These are phyloP conservation scores for Nothomitra cinnamomea DNA, from an alignment of 2,329 filamentous ascomycete species.

Conservation along the genomic window DNA sequence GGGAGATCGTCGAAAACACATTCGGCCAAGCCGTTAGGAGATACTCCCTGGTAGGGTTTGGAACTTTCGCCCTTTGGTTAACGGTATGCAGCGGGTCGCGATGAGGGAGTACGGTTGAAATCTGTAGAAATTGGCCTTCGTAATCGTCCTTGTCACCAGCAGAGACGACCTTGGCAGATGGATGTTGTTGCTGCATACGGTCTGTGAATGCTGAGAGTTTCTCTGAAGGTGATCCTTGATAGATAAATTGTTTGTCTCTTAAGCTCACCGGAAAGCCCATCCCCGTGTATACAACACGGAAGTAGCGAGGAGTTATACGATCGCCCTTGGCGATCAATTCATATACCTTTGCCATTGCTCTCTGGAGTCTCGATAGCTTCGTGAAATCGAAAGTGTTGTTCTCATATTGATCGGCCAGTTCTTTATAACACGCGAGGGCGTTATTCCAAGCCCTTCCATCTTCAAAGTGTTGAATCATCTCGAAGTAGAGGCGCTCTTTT, in stretches of 20 bases:
- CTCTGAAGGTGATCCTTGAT: slow-evolving; percentile 65
- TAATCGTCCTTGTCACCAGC: slow-evolving; percentile 55
- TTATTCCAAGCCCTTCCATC: slow-evolving; percentile 89
- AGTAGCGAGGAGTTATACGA: slow-evolving; percentile 66
- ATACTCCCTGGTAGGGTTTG: slow-evolving; percentile 72
- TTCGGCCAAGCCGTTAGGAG: slow-evolving; percentile 62
- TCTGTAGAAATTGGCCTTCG: slow-evolving; percentile 78
- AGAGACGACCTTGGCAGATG: slow-evolving; percentile 63
- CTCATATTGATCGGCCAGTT: slow-evolving; percentile 85
- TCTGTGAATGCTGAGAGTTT: slow-evolving; percentile 70
- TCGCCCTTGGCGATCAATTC: slow-evolving; percentile 75
- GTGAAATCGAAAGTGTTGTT: slow-evolving; percentile 76
- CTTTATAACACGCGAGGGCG: slow-evolving; percentile 73
- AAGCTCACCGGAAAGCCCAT: slow-evolving; percentile 69
- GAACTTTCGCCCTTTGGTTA: slow-evolving; percentile 74
- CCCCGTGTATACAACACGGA: slow-evolving; percentile 77
- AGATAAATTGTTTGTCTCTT: slow-evolving; percentile 82
- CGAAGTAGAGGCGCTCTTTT: slow-evolving; percentile 81
- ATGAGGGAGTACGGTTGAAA: slow-evolving; percentile 65
- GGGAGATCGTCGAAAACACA: slow-evolving; percentile 60
- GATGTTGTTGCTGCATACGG: slow-evolving; percentile 81
- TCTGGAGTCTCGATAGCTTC: slow-evolving; percentile 75
- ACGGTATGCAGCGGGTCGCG: slow-evolving; percentile 69
- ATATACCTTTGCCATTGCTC: slow-evolving; percentile 83
- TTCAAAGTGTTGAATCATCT: slow-evolving; percentile 89